These are phyloP conservation scores for Purpureocillium takamizusanense DNA, from an alignment of 2,329 filamentous ascomycete genomes.

Conservation along the genomic window DNA sequence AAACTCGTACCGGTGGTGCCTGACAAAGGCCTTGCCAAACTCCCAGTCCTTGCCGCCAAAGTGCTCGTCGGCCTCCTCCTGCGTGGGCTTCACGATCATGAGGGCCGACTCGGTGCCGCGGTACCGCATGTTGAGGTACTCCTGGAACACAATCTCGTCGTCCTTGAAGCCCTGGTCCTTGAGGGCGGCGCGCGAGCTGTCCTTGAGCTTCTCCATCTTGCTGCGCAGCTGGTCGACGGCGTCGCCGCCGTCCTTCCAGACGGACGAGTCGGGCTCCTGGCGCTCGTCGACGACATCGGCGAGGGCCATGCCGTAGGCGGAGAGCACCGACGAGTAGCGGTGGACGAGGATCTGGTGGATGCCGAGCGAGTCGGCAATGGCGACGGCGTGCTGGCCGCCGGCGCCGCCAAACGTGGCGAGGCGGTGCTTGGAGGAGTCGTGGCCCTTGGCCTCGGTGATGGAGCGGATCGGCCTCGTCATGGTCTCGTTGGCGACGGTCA, in stretches of 20 bases:
- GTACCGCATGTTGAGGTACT: slow-evolving; percentile 92
- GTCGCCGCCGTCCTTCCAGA: slow-evolving; percentile 50
- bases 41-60: slow-evolving; percentile 65
- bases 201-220: slow-evolving; percentile 73
- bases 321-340: slow-evolving; percentile 34
- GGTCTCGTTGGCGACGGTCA: slow-evolving; percentile 25
- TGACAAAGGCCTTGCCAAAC: slow-evolving; percentile 76
- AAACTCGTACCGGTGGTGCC: slow-evolving; percentile 86
- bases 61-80: slow-evolving; percentile 49
- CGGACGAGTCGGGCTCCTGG: slow-evolving; percentile 63
- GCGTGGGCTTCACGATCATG: slow-evolving; percentile 72
- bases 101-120: slow-evolving; percentile 83
- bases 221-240: slow-evolving; percentile 53
- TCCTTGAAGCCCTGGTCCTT: slow-evolving; percentile 71
- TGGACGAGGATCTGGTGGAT: slow-evolving; percentile 34
- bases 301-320: slow-evolving; percentile 36
- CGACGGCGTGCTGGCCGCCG: slow-evolving; percentile 34
- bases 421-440: slow-evolving; percentile 23
- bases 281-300: slow-evolving; percentile 41
- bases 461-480: slow-evolving; percentile 26
- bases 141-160: slow-evolving; percentile 70
- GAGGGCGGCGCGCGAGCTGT: slow-evolving; percentile 60
- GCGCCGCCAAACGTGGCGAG: slow-evolving; percentile 27
- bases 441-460: slow-evolving; percentile 25
- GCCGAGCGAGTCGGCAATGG: slow-evolving; percentile 31